These are phyloP conservation scores for Andrographis paniculata DNA, from an alignment of 305 asterid species.

Conservation along the genomic window DNA sequence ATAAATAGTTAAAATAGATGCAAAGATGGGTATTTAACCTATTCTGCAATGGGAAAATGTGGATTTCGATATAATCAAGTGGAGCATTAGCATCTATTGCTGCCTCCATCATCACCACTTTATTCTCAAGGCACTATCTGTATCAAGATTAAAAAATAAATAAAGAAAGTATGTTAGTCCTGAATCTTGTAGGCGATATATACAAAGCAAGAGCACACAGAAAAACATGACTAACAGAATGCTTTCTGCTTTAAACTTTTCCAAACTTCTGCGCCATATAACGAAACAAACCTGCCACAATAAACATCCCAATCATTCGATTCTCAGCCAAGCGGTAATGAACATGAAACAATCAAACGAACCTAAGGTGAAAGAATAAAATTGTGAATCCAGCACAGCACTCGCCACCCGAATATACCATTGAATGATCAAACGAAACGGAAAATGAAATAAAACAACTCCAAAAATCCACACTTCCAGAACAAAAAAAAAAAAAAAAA, in stretches of 20 bases:
- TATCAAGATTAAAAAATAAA: conserved; percentile 13
- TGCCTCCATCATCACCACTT: conserved; percentile 43
- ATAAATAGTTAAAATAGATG: background rate
- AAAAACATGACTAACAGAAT: conserved; percentile 12
- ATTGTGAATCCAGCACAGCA: background rate
- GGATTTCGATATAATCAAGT: conserved; percentile 66
- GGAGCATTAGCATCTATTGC: conserved; percentile 32
- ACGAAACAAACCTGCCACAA: conserved; percentile 21
- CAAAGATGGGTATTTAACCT: conserved; percentile 37
- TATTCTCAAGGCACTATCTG: conserved; percentile 18
- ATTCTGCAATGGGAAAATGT: conserved; percentile 54
- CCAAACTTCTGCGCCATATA: conserved; percentile 14
- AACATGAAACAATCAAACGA: background rate
- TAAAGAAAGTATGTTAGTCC: conserved; percentile 5
- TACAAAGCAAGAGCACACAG: background rate
- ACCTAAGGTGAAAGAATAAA: conserved; percentile 8
- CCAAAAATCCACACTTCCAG: conserved; percentile 2
- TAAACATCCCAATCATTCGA: conserved; percentile 11
- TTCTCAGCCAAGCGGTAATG: background rate
- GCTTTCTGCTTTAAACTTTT: conserved; percentile 8
- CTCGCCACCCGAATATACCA: no score
- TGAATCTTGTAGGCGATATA: background rate
- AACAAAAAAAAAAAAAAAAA: background rate
- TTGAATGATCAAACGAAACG: no score
- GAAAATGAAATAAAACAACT: background rate